Evolutionary conservation across 106 monocot genomes (phyloP).

Genomic region (Dendrobium officinale): DNA sequence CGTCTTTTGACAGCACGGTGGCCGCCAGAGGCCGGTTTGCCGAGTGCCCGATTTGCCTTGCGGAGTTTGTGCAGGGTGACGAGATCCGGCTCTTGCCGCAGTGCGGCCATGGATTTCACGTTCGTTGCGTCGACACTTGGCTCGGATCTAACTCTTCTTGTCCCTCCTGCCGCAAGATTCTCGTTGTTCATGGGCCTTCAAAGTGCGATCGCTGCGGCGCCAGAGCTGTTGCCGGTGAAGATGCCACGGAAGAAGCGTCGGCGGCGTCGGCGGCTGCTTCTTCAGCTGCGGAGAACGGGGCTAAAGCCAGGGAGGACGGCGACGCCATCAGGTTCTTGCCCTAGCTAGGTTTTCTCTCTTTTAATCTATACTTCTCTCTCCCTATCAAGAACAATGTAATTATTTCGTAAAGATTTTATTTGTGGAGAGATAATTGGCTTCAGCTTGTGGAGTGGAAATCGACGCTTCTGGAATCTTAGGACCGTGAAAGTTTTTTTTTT

Average conservation of each 20-base stretch:
- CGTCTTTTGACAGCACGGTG: background rate
- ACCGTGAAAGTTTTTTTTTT: background rate
- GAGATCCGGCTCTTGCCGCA: conserved; percentile 23
- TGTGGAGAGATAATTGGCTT: background rate
- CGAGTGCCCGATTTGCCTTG: conserved; percentile 25
- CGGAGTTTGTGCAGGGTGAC: conserved; percentile 21
- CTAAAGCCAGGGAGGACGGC: conserved; percentile 16
- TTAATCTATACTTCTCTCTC: background rate
- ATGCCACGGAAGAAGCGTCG: background rate
- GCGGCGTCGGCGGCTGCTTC: background rate
- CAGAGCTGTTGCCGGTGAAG: background rate
- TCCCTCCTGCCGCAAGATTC: conserved; percentile 17
- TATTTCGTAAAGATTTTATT: background rate
- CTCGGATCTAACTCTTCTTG: conserved; percentile 20
- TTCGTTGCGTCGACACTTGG: conserved; percentile 27
- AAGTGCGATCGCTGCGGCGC: conserved; percentile 4
- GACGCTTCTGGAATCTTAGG: background rate
- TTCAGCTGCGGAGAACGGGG: conserved; percentile 2
- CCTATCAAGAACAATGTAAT: background rate
- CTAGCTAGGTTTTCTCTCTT: background rate
- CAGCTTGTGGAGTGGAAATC: background rate
- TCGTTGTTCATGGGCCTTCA: background rate
- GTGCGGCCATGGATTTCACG: conserved; percentile 26
- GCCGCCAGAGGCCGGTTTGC: background rate
- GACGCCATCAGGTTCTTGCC: conserved; percentile 20